Evolutionary conservation across 352 stramenopile genomes (phyloP).

Genomic region (Globisporangium nunn): DNA sequence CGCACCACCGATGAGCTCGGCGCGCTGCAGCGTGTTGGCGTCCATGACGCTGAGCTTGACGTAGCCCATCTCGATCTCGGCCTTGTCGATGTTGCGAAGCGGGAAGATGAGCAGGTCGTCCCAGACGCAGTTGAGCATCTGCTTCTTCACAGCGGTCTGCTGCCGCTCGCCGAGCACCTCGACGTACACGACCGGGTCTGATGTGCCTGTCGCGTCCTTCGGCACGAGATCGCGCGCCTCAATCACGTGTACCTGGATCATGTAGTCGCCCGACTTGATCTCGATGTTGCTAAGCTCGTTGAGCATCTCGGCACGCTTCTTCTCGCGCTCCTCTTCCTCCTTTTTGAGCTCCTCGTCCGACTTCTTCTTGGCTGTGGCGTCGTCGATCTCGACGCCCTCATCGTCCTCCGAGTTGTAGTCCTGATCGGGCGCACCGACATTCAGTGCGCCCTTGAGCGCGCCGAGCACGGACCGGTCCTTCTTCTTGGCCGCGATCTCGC

Average conservation of each 20-base stretch:
- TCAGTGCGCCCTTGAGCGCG: constrained; percentile 46
- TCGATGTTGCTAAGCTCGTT: constrained; percentile 71
- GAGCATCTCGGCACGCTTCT: constrained; percentile 72
- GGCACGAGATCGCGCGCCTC: constrained; percentile 84
- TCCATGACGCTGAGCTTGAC: constrained; percentile 82
- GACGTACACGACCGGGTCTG: constrained; percentile 89
- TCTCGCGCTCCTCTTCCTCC: constrained; percentile 58
- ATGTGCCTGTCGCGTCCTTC: constrained; percentile 85
- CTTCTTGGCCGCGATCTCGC: constrained; percentile 41
- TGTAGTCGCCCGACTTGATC: constrained; percentile 86
- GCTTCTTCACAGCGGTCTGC: constrained; percentile 77
- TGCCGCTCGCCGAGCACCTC: constrained; percentile 83
- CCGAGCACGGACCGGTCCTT: constrained; percentile 36
- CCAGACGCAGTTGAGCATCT: constrained; percentile 85
- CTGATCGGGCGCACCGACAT: constrained; percentile 28
- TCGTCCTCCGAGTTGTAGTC: constrained; percentile 39
- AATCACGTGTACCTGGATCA: constrained; percentile 87
- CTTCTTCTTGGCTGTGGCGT: constrained; percentile 46
- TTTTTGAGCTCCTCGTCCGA: constrained; percentile 63
- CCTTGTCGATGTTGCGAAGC: constrained; percentile 69
- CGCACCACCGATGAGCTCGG: constrained; percentile 83
- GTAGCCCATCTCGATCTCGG: constrained; percentile 78
- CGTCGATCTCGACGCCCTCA: constrained; percentile 33
- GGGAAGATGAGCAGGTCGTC: constrained; percentile 79
- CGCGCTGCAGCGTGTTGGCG: constrained; percentile 78